Evolutionary conservation across 306 rosid species (phyloP), one percentile per base, ranked within the genome.

Genomic region (Hylodesmum podocarpum): DNA sequence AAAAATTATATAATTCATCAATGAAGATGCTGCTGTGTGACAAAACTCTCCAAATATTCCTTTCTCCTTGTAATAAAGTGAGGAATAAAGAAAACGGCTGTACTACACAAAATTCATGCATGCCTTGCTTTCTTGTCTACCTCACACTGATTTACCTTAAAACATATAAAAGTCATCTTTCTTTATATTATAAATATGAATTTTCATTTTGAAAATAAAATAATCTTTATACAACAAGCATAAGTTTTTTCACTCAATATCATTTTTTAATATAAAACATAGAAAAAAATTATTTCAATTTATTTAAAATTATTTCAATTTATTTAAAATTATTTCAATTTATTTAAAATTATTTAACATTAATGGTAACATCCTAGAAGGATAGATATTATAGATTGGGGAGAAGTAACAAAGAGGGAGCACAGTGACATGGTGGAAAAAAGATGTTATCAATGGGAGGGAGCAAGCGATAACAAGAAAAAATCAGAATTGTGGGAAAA

Each of bases 401-500:
- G 12, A 15, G 31, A 8, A 57, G 62, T 27, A 54, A 11, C 5
- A 27, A 54, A 27, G 12, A 64, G 27, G 50, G 13, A 3, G 40
- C 40, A 59, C 22, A 29, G 66, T 15, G 39, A 58, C 12, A 58
- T 0, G 11, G 70, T 22, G 1, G 22, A 31, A 16, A 59, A 16
- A 66, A 66, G 54, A 41, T 67, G 53, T 44, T 2, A 43, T 66
- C 5, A 77, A 77, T 33, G 50, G 21, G 61, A 68, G 75, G 81
- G 81, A 29, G 76, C 75, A 78, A 19, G 13, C 5, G 5, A 46
- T 25, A 44, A 64, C 22, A 50, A 69, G 70, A 80, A 47, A 41
- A 70, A 77, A 41, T 53, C 39, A 24, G 16, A 70, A 37, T 27
- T 41, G 71, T 69, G 10, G 73, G 64, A 73, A 40, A 84, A 33